A percentile compares a stretch with the other conserved stretches of the same genome.
Conservation (phyloP, 2,329 filamentous ascomycete genomes). For the Phyllosticta citribraziliensis region DNA sequence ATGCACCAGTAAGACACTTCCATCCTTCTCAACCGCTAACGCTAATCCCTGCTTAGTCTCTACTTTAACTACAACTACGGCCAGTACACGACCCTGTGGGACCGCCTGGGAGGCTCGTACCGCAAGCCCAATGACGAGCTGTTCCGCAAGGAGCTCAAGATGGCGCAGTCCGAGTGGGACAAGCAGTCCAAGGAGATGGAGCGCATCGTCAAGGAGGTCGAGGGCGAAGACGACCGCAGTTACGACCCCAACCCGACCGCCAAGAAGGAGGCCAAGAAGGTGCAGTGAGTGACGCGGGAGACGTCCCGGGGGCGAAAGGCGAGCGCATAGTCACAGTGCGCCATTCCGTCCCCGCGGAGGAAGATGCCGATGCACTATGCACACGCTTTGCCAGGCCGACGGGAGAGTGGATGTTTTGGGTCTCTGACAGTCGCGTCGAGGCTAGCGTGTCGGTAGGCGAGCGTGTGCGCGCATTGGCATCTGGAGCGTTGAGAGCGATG, state of each 20-base stretch:
- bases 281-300: conserved; percentile 16
- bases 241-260: conserved; percentile 28
- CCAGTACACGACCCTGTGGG: conserved; percentile 88
- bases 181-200: conserved; percentile 70
- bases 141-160: conserved; percentile 77
- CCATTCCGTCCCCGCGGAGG: neutral
- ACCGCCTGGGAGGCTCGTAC: conserved; percentile 79
- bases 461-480: neutral
- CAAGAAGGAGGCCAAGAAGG: conserved; percentile 27
- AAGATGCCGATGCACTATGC: neutral
- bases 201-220: conserved; percentile 63
- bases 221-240: conserved; percentile 42
- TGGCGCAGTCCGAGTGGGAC: conserved; percentile 70
- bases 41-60: conserved; percentile 8
- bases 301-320: neutral
- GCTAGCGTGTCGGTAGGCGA: neutral
- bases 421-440: neutral
- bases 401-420: neutral
- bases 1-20: conserved; percentile 63
- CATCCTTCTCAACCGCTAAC: conserved; percentile 30
- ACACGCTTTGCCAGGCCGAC: neutral
- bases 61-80: conserved; percentile 82
- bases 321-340: conserved; percentile 5
- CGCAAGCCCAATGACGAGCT: conserved; percentile 75
- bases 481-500: neutral